Base-by-base conservation (phyloP, 371 early-diverging fungal species). In the Synchytrium microbalum region DNA sequence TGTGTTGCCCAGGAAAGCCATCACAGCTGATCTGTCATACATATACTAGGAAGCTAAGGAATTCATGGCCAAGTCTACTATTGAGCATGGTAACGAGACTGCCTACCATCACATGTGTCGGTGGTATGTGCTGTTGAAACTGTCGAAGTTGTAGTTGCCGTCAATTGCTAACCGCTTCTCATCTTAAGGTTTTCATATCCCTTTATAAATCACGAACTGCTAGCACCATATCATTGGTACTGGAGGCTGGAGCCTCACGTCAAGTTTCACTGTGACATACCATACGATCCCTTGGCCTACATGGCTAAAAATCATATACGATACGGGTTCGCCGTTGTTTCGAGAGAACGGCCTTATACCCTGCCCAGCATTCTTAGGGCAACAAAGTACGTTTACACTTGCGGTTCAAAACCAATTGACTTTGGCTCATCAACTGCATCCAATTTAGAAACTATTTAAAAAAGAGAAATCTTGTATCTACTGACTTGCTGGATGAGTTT, bases 171-270 rank as follows among this genome's bases (percentile, higher is more conserved):
- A n/a, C n/a, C n/a, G n/a, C n/a, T n/a, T n/a, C n/a, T n/a, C 46
- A 38, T 38, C 19, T 38, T 19, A 38, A 38, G 46, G 46, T 38
- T 38, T 61, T 93, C 93, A 1, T 95, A 96, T 0, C 86, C 90
- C 70, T 92, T 98, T 67, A 93, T 85, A 68, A 73, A 81, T 65
- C 94, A 96, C 69, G 88, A 86, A n/a, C 70, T 90, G 13, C 67
- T 93, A 64, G 70, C 80, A 19, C 73, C 83, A 30, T 92, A 86
- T 62, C 90, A 95, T 57, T 97, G 88, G 72, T 98, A 96, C 73
- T 98, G 99, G 97, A 76, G 98, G 2, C 68, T 97, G n/a, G 97
- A 96, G 73, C 97, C 97, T 0, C 87, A 82, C 51, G 92, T 93
- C 24, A 71, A 85, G 65, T 93, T 89, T 67, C 76, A 72, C 56